Evolutionary conservation across 257 asterid species (phyloP).

Genomic region (Petunia secreta): DNA sequence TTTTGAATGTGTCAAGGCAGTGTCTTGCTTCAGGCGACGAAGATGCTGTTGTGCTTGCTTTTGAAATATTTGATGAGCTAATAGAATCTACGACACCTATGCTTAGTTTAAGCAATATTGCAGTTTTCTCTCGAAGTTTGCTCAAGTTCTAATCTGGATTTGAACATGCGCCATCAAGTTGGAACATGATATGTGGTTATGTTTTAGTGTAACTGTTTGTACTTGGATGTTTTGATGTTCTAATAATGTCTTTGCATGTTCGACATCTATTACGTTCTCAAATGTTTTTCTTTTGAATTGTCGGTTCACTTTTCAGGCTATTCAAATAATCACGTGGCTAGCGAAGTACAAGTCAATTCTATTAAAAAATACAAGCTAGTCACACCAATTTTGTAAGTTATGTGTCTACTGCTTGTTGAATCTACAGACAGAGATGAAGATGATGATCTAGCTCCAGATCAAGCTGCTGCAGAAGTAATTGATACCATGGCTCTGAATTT

Average conservation of each 20-base stretch:
- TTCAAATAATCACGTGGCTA: constrained; percentile 82
- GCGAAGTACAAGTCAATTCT: constrained; percentile 81
- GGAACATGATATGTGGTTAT: neutral
- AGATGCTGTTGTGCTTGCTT: too few species aligned
- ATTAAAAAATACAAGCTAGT: constrained; percentile 68
- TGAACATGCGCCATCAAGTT: constrained; percentile 92
- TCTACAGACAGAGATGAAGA: constrained; percentile 69
- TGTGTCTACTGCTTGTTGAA: constrained; percentile 90
- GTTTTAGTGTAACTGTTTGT: neutral
- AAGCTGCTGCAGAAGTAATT: constrained; percentile 58
- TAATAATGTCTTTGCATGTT: neutral
- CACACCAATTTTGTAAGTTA: constrained; percentile 57
- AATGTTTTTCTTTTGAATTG: neutral
- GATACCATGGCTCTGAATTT: too few species aligned
- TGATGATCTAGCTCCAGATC: constrained; percentile 91
- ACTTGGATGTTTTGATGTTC: neutral
- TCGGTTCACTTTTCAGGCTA: neutral
- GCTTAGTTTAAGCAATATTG: constrained; percentile 81
- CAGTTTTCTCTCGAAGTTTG: constrained; percentile 95
- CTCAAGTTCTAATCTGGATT: constrained; percentile 71
- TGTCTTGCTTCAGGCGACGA: constrained; percentile 4
- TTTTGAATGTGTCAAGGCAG: constrained; percentile 84
- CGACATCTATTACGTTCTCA: neutral
- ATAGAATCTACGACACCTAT: constrained; percentile 83
- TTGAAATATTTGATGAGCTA: too few species aligned